phyloP scores from a whole-genome alignment of 441 rosid species.

The Erysimum cheiri region DNA sequence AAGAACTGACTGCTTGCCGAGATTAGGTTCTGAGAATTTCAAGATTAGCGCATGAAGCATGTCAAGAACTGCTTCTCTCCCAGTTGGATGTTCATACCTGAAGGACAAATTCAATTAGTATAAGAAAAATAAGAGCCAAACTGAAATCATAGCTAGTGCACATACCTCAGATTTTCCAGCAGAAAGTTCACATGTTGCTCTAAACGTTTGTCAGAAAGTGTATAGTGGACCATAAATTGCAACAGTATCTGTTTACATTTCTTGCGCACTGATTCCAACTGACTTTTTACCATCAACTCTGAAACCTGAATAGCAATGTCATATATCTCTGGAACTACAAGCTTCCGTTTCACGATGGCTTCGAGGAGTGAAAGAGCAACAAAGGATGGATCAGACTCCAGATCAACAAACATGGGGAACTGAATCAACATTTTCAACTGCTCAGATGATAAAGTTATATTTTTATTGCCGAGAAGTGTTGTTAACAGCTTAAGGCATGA shows the following conservation, averaged over 20 bases:
- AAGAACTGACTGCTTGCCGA: slow-evolving; percentile 58
- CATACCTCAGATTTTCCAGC: slow-evolving; percentile 72
- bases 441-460: slow-evolving; percentile 73
- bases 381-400: slow-evolving; percentile 75
- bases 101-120: slow-evolving; percentile 34
- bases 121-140: slow-evolving; percentile 16
- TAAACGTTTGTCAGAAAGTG: slow-evolving; percentile 67
- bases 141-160: slow-evolving; percentile 14
- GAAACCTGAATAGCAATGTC: slow-evolving; percentile 70
- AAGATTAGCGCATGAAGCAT: slow-evolving; percentile 77
- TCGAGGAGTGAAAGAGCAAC: slow-evolving; percentile 79
- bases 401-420: slow-evolving; percentile 89
- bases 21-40: slow-evolving; percentile 47
- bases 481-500: slow-evolving; percentile 87
- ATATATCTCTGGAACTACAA: slow-evolving; percentile 88
- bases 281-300: slow-evolving; percentile 90
- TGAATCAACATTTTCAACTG: slow-evolving; percentile 73
- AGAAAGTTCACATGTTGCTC: slow-evolving; percentile 74
- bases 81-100: slow-evolving; percentile 87
- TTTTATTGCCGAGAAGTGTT: slow-evolving; percentile 68
- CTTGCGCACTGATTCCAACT: slow-evolving; percentile 72
- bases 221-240: slow-evolving; percentile 81
- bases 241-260: slow-evolving; percentile 81
- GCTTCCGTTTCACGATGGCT: slow-evolving; percentile 78
- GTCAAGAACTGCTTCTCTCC: slow-evolving; percentile 93